Conservation (phyloP, 2,329 filamentous ascomycete genomes). For the Trichothecium sympodiale region DNA sequence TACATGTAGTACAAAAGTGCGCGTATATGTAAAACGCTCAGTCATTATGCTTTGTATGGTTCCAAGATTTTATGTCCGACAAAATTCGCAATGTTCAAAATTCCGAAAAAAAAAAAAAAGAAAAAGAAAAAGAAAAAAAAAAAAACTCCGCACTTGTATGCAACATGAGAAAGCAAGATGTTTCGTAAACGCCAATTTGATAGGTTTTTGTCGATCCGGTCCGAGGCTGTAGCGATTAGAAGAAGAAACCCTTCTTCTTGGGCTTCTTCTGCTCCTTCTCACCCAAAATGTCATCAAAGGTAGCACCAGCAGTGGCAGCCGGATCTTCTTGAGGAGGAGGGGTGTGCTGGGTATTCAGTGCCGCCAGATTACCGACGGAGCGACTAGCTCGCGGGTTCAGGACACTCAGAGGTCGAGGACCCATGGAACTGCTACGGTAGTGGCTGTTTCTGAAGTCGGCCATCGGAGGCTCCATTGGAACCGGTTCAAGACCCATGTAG, state of each 20-base stretch:
- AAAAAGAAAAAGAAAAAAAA: too few relatives aligned
- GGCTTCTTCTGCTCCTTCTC: conserved; percentile 18
- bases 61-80: too few relatives aligned
- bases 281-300: conserved; percentile 38
- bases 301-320: conserved; percentile 20
- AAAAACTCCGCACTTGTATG: too few relatives aligned
- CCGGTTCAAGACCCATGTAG: conserved; percentile 30
- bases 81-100: too few relatives aligned
- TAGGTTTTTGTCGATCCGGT: too few relatives aligned
- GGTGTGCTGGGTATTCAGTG: conserved; percentile 12
- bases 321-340: conserved; percentile 8
- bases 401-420: conserved; percentile 19
- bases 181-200: too few relatives aligned
- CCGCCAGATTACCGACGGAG: conserved; percentile 24
- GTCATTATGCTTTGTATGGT: too few relatives aligned
- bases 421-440: conserved; percentile 23
- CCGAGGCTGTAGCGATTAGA: conserved; percentile 12
- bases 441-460: conserved; percentile 14
- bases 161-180: too few relatives aligned
- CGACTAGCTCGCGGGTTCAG: conserved; percentile 14
- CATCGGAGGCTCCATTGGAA: conserved; percentile 23
- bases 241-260: conserved; percentile 31
- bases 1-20: too few relatives aligned
- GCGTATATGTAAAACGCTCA: too few relatives aligned
- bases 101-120: too few relatives aligned